A percentile compares a stretch with the other conserved stretches of the same genome.
Evolutionary conservation across 495 filamentous ascomycete species (phyloP).

Genomic region (Chaetomidium leptoderma): DNA sequence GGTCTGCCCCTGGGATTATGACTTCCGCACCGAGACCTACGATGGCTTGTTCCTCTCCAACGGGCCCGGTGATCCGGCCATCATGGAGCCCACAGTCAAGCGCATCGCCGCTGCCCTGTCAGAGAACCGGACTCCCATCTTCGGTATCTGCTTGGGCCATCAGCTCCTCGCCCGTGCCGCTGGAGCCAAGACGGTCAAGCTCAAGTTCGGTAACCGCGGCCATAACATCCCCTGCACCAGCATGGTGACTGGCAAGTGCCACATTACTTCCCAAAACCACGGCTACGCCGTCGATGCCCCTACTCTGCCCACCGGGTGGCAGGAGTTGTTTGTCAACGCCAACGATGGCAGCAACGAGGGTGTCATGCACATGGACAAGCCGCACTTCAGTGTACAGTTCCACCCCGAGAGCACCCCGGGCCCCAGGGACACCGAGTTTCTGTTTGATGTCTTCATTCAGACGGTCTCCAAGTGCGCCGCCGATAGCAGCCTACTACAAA

Average conservation of each 20-base stretch:
- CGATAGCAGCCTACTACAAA: constrained; percentile 56
- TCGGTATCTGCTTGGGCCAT: constrained; percentile 95
- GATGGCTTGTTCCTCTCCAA: constrained; percentile 98
- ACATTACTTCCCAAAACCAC: constrained; percentile 98
- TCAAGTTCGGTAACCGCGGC: constrained; percentile 98
- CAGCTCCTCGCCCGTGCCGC: constrained; percentile 88
- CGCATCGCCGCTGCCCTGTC: constrained; percentile 68
- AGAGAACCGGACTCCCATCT: constrained; percentile 77
- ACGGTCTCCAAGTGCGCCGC: constrained; percentile 64
- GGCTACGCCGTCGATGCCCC: constrained; percentile 85
- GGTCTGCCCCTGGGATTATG: constrained; percentile 92
- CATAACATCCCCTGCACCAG: constrained; percentile 98
- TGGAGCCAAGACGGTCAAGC: constrained; percentile 83
- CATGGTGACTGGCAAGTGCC: constrained; percentile 87
- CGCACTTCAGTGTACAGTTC: constrained; percentile 98
- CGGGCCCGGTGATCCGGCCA: constrained; percentile 90
- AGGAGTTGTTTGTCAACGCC: constrained; percentile 93
- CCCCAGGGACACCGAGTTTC: constrained; percentile 90
- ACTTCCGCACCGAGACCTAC: constrained; percentile 77
- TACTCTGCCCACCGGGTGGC: constrained; percentile 73
- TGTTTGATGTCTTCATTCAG: constrained; percentile 94
- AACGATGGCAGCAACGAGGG: constrained; percentile 98
- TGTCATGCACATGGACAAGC: constrained; percentile 77
- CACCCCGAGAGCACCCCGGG: constrained; percentile 96
- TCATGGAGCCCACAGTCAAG: constrained; percentile 68